These are phyloP conservation scores for Syzygium malaccense DNA, from an alignment of 441 rosid species.

Conservation along the genomic window DNA sequence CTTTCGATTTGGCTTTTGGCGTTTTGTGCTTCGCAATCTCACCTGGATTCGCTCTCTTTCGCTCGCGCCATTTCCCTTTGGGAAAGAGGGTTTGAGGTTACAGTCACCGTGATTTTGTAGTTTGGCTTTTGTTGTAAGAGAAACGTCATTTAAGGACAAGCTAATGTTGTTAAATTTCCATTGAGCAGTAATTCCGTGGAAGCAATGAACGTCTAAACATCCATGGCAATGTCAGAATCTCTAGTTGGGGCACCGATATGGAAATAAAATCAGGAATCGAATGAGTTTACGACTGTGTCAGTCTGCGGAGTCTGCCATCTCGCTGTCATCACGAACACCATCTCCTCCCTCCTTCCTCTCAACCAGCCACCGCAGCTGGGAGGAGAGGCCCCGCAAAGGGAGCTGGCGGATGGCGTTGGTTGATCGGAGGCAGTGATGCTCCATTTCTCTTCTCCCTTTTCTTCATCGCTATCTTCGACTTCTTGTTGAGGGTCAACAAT, in stretches of 20 bases:
- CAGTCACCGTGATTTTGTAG: background rate
- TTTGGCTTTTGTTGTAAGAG: background rate
- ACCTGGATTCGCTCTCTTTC: background rate
- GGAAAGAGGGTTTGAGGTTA: background rate
- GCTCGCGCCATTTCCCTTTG: background rate
- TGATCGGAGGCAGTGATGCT: background rate
- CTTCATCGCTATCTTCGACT: background rate
- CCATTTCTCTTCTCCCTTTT: background rate
- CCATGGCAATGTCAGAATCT: no score
- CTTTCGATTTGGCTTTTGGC: background rate
- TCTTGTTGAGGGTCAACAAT: background rate
- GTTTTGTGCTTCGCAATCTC: background rate
- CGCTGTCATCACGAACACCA: background rate
- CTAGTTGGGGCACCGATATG: no score
- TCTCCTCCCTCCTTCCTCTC: background rate
- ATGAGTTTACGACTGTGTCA: no score
- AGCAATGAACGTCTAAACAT: no score
- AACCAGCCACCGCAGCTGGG: background rate
- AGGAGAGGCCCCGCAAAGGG: background rate
- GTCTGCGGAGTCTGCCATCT: no score
- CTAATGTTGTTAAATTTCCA: no score
- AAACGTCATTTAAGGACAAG: background rate
- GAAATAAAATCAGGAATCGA: no score
- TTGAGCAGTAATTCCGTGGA: no score
- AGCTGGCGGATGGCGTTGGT: no score